Conservation (phyloP, 2,329 filamentous ascomycete species). For the Xylaria multiplex region DNA sequence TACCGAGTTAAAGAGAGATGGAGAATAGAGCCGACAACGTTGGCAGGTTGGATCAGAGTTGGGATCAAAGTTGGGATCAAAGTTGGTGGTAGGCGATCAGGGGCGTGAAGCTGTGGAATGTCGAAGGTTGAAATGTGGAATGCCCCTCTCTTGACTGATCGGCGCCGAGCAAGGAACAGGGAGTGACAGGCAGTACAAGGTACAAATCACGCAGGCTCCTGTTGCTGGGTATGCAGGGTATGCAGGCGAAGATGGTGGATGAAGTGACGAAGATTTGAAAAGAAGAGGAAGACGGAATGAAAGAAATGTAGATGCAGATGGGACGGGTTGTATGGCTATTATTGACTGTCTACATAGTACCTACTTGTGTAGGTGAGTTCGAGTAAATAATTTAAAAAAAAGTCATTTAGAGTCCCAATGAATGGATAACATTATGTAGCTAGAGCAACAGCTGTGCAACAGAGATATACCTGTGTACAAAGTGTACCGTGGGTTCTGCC, state of each 20-base stretch:
- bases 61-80: background rate
- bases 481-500: no score
- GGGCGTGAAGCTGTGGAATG: constrained; percentile 33
- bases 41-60: constrained; percentile 4
- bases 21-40: constrained; percentile 19
- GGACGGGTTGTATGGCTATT: background rate
- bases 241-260: background rate
- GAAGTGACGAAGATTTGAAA: background rate
- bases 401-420: background rate
- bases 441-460: background rate
- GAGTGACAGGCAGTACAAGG: constrained; percentile 2
- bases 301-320: background rate
- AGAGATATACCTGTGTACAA: no score
- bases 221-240: background rate
- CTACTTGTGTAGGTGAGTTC: background rate
- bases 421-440: background rate
- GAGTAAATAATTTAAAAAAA: constrained; percentile 1
- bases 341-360: background rate
- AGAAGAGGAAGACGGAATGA: background rate
- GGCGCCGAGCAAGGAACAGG: constrained; percentile 13
- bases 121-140: constrained; percentile 26
- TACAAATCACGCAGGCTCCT: constrained; percentile 14
- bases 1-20: constrained; percentile 19
- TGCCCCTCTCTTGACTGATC: constrained; percentile 37
- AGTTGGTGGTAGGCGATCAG: constrained; percentile 20